These are phyloP conservation scores for Trametes versicolor DNA, from an alignment of 1,284 basidiomycete genomes.

Conservation along the genomic window DNA sequence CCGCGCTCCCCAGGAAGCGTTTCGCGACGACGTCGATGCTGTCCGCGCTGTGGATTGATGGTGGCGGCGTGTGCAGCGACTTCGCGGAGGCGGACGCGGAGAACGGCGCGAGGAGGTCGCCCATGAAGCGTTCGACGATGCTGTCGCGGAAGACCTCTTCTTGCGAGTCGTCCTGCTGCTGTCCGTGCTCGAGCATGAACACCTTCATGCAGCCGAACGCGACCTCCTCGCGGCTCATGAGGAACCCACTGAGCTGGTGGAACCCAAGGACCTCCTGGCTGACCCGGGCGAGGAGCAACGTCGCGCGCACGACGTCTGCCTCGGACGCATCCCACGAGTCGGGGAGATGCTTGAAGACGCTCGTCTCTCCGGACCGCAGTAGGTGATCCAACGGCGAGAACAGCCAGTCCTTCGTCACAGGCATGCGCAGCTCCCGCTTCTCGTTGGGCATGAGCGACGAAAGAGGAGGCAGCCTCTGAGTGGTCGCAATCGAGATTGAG, in stretches of 20 bases:
- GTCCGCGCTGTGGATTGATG: slow-evolving; percentile 21
- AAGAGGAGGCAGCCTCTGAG: slow-evolving; percentile 60
- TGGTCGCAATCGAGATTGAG: slow-evolving; percentile 64
- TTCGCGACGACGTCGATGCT: slow-evolving; percentile 67
- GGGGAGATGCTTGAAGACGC: slow-evolving; percentile 78
- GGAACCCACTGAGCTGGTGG: slow-evolving; percentile 53
- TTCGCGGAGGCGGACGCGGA: slow-evolving; percentile 45
- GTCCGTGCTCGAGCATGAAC: slow-evolving; percentile 92
- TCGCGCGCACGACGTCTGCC: slow-evolving; percentile 76
- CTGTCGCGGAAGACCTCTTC: slow-evolving; percentile 80
- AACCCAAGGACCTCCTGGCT: slow-evolving; percentile 47
- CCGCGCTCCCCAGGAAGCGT: slow-evolving; percentile 70
- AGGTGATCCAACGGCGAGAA: slow-evolving; percentile 83
- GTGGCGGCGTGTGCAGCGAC: slow-evolving; percentile 47
- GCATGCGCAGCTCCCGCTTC: slow-evolving; percentile 59
- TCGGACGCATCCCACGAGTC: slow-evolving; percentile 84
- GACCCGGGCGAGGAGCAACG: slow-evolving; percentile 43
- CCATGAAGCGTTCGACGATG: slow-evolving; percentile 67
- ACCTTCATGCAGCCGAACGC: slow-evolving; percentile 90
- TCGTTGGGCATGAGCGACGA: slow-evolving; percentile 36
- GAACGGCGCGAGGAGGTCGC: slow-evolving; percentile 66
- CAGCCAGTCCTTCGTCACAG: slow-evolving; percentile 79
- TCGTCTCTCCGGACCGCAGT: slow-evolving; percentile 79
- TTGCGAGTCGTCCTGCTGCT: slow-evolving; percentile 59
- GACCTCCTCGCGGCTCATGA: slow-evolving; percentile 62